Evolutionary conservation across 345 rosid species (phyloP).

Genomic region (Ceriops decandra): DNA sequence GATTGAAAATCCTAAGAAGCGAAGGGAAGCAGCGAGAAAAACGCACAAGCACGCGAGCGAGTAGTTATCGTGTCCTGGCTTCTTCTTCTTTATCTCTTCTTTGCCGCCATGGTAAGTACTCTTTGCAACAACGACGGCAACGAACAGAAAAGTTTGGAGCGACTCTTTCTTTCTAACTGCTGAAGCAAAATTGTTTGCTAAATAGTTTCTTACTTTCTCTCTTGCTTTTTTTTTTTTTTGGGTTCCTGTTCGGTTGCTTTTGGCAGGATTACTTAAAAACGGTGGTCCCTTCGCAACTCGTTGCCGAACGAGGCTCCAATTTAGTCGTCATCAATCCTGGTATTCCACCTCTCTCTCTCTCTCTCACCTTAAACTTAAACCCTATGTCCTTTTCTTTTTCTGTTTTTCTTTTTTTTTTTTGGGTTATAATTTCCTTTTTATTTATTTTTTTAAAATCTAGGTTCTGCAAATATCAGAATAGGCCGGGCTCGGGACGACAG

Average conservation of each 20-base stretch:
- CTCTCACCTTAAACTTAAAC: neutral
- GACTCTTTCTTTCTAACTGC: too few species aligned
- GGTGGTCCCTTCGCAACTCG: conserved; percentile 79
- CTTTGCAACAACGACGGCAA: too few species aligned
- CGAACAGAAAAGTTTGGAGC: too few species aligned
- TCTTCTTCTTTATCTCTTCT: neutral
- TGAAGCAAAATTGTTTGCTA: too few species aligned
- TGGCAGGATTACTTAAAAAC: conserved; percentile 93
- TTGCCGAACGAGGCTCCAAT: conserved; percentile 81
- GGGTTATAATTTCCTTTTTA: neutral
- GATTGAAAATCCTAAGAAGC: neutral
- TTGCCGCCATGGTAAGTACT: conserved; percentile 4
- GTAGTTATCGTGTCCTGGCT: neutral
- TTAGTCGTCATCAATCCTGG: conserved; percentile 87
- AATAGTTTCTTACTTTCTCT: too few species aligned
- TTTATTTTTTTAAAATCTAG: conserved; percentile 16
- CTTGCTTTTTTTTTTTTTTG: neutral
- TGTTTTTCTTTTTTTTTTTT: neutral
- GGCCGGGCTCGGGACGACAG: conserved; percentile 77
- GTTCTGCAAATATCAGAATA: conserved; percentile 73
- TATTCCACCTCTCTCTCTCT: conserved; percentile 1
- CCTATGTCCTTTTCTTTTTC: neutral
- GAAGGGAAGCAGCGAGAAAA: neutral
- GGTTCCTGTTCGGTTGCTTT: neutral
- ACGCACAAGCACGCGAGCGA: neutral